These are phyloP conservation scores for Neonothopanus nambi DNA, from an alignment of 1,284 basidiomycete species.

Conservation along the genomic window DNA sequence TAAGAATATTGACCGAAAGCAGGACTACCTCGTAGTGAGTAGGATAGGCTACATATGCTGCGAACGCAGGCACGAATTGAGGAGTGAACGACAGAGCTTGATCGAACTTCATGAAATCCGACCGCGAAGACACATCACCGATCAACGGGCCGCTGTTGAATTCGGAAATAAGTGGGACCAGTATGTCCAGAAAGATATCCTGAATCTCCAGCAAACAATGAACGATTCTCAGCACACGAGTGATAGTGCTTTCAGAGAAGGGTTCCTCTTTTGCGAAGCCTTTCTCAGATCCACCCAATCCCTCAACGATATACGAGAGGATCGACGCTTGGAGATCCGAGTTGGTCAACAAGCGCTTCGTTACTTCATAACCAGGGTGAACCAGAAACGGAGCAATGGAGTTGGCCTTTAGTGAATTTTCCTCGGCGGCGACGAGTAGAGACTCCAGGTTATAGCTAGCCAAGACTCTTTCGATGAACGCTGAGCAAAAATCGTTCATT, in stretches of 20 bases:
- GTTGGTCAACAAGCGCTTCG: constrained; percentile 78
- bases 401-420: constrained; percentile 50
- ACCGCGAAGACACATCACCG: constrained; percentile 58
- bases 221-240: constrained; percentile 82
- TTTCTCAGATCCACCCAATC: constrained; percentile 75
- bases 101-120: constrained; percentile 75
- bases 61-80: constrained; percentile 81
- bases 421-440: constrained; percentile 53
- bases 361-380: constrained; percentile 89
- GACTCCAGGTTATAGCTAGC: constrained; percentile 80
- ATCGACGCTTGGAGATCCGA: constrained; percentile 72
- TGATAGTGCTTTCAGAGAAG: constrained; percentile 74
- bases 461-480: constrained; percentile 84
- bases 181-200: constrained; percentile 86
- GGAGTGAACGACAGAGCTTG: constrained; percentile 79
- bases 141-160: constrained; percentile 55
- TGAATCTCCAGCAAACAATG: constrained; percentile 85
- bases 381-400: constrained; percentile 55
- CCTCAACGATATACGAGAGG: constrained; percentile 77
- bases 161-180: constrained; percentile 79
- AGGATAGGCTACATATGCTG: constrained; percentile 77
- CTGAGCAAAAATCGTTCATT: constrained; percentile 82
- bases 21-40: constrained; percentile 75
- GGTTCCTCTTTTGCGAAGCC: constrained; percentile 68
- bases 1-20: constrained; percentile 79